Conservation (phyloP, 2,329 filamentous ascomycete genomes). For the Myriangium duriaei region DNA sequence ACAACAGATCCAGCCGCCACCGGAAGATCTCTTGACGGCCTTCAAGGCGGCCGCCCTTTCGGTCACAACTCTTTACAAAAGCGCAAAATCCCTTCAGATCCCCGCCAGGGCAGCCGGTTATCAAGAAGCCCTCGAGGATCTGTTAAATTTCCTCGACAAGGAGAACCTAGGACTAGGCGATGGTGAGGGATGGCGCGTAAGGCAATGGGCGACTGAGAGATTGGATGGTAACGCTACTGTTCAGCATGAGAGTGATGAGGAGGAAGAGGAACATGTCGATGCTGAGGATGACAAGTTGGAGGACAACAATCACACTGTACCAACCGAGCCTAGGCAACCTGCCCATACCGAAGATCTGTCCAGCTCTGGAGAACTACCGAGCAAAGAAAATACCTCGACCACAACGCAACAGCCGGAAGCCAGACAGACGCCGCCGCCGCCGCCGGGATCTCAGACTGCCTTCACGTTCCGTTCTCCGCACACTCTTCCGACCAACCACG, state of each 20-base stretch:
- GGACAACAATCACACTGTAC: slow-evolving; percentile 21
- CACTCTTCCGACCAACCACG: slow-evolving; percentile 40
- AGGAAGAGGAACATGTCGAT: slow-evolving; percentile 26
- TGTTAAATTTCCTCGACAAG: slow-evolving; percentile 73
- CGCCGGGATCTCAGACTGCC: slow-evolving; percentile 40
- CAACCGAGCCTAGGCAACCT: slow-evolving; percentile 19
- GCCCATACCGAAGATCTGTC: slow-evolving; percentile 19
- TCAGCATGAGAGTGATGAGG: slow-evolving; percentile 56
- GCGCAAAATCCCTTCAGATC: slow-evolving; percentile 64
- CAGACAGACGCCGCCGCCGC: slow-evolving; percentile 7
- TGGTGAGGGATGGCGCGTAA: slow-evolving; percentile 59
- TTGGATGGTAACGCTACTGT: slow-evolving; percentile 48
- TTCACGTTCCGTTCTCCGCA: slow-evolving; percentile 61
- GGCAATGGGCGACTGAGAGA: slow-evolving; percentile 57
- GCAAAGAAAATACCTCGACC: background rate
- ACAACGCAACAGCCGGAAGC: slow-evolving; percentile 11
- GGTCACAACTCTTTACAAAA: slow-evolving; percentile 94
- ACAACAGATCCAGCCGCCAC: slow-evolving; percentile 21
- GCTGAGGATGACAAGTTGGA: slow-evolving; percentile 45
- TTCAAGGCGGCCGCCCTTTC: slow-evolving; percentile 89
- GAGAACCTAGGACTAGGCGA: slow-evolving; percentile 66
- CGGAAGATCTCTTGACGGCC: slow-evolving; percentile 55
- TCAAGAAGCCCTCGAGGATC: slow-evolving; percentile 83
- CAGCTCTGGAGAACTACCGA: slow-evolving; percentile 5
- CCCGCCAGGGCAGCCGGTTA: slow-evolving; percentile 72